phyloP scores from a whole-genome alignment of 208 protist genomes.

The Kentomonas sorsogonicus region DNA sequence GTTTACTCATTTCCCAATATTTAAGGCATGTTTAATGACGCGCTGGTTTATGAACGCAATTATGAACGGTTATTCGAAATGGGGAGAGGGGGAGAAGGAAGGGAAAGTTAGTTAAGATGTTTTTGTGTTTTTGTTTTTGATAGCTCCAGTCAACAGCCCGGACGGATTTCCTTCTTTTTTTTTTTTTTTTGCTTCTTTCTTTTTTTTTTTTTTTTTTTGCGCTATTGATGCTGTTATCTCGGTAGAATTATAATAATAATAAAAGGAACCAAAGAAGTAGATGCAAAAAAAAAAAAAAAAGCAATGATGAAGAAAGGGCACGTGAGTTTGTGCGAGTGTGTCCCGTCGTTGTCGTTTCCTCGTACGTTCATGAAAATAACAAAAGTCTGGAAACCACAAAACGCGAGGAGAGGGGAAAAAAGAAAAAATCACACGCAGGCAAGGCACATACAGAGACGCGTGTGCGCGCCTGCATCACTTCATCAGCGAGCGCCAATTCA shows the following conservation, averaged over 20 bases:
- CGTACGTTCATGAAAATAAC: no score
- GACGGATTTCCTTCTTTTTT: background rate
- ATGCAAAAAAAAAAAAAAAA: conserved; percentile 8
- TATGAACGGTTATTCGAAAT: no score
- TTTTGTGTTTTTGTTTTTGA: conserved; percentile 1
- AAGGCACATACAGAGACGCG: no score
- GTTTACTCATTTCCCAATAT: no score
- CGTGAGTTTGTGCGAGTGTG: no score
- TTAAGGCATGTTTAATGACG: no score
- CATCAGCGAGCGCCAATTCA: conserved; percentile 92
- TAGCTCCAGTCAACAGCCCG: no score
- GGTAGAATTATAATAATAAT: conserved; percentile 1
- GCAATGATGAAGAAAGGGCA: no score
- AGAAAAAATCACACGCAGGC: no score
- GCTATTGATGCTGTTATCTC: conserved; percentile 2
- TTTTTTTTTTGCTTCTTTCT: background rate
- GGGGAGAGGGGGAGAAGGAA: background rate
- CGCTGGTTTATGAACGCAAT: no score
- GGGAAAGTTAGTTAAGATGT: background rate
- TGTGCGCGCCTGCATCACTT: conserved; percentile 24
- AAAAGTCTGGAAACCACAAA: no score
- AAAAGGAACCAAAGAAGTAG: background rate
- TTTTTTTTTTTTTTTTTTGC: conserved; percentile 5
- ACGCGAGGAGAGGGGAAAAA: conserved; percentile 4
- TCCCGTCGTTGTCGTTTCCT: no score